Conservation (phyloP, 371 early-diverging fungal species). For the Haplosporangium sp. region DNA sequence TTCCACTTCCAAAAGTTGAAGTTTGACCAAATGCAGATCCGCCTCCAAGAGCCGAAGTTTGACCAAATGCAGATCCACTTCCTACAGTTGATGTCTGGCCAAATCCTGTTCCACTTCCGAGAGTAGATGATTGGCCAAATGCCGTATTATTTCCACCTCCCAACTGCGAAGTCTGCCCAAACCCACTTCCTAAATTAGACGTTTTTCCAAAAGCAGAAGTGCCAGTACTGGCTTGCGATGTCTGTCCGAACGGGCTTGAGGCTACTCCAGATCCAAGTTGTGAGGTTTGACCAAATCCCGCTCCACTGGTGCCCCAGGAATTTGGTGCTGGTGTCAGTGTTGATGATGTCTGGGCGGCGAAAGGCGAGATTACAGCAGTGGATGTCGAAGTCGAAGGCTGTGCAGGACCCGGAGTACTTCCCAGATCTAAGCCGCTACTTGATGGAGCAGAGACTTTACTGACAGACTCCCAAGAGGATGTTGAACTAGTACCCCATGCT, state of each 20-base stretch:
- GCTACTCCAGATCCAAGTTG: conserved; percentile 8
- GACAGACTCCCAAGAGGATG: conserved; percentile 36
- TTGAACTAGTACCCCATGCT: conserved; percentile 37
- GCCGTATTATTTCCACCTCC: conserved; percentile 10
- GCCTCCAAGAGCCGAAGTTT: conserved; percentile 17
- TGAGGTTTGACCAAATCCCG: conserved; percentile 27
- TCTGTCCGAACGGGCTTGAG: conserved; percentile 14
- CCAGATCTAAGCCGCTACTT: conserved; percentile 11
- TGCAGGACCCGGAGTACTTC: conserved; percentile 6
- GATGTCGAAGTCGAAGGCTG: conserved; percentile 6
- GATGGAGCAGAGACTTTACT: conserved; percentile 19
- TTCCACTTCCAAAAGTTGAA: conserved; percentile 14
- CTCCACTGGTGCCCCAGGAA: conserved; percentile 28
- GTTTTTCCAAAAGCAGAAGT: conserved; percentile 16
- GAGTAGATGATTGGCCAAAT: conserved; percentile 30
- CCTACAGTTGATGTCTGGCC: conserved; percentile 22
- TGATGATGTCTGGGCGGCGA: conserved; percentile 10
- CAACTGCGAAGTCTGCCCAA: conserved; percentile 22
- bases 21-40: conserved; percentile 27
- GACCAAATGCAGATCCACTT: conserved; percentile 20
- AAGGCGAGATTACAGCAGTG: not conserved
- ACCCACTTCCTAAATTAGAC: conserved; percentile 8
- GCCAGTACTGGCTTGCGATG: conserved; percentile 7
- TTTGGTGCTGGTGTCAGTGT: conserved; percentile 16
- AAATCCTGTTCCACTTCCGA: conserved; percentile 21